Evolutionary conservation across 2,329 filamentous ascomycete species (phyloP).

Genomic region (Fusarium haematococcum): DNA sequence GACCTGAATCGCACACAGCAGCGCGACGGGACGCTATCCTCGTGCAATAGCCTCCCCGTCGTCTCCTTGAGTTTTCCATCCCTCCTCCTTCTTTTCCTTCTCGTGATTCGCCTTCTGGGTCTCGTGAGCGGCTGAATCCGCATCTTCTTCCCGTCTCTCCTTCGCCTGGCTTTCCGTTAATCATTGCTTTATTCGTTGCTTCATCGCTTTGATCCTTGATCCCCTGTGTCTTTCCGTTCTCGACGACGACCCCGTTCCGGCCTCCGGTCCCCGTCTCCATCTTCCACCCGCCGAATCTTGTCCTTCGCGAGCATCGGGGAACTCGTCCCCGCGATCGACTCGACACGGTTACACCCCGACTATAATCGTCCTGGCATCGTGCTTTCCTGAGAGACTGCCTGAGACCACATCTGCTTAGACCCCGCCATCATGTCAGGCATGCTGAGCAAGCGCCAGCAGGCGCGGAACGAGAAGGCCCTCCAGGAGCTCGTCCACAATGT

Average conservation of each 20-base stretch:
- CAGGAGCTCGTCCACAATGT: slow-evolving; percentile 88
- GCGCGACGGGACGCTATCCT: slow-evolving; percentile 33
- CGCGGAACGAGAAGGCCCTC: slow-evolving; percentile 91
- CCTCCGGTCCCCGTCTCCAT: slow-evolving; percentile 24
- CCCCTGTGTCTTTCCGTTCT: slow-evolving; percentile 28
- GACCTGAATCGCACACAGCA: slow-evolving; percentile 39
- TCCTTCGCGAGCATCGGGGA: slow-evolving; percentile 24
- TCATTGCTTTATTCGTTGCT: slow-evolving; percentile 36
- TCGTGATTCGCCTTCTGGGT: slow-evolving; percentile 16
- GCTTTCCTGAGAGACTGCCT: slow-evolving; percentile 6
- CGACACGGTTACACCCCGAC: slow-evolving; percentile 35
- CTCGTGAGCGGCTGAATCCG: slow-evolving; percentile 29
- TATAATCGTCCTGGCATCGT: slow-evolving; percentile 16
- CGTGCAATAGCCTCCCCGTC: slow-evolving; percentile 24
- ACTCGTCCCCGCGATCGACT: slow-evolving; percentile 26
- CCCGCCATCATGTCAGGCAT: slow-evolving; percentile 71
- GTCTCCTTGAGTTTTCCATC: slow-evolving; percentile 22
- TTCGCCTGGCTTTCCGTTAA: slow-evolving; percentile 25
- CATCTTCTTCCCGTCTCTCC: slow-evolving; percentile 33
- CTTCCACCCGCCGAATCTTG: slow-evolving; percentile 21
- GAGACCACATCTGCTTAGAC: slow-evolving; percentile 4
- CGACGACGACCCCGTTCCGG: slow-evolving; percentile 27
- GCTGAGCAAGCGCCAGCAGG: slow-evolving; percentile 96
- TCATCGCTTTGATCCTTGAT: slow-evolving; percentile 18
- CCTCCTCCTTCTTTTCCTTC: slow-evolving; percentile 30